Base-by-base conservation (phyloP, 768 basidiomycete genomes). In the Mycena sanguinolenta region DNA sequence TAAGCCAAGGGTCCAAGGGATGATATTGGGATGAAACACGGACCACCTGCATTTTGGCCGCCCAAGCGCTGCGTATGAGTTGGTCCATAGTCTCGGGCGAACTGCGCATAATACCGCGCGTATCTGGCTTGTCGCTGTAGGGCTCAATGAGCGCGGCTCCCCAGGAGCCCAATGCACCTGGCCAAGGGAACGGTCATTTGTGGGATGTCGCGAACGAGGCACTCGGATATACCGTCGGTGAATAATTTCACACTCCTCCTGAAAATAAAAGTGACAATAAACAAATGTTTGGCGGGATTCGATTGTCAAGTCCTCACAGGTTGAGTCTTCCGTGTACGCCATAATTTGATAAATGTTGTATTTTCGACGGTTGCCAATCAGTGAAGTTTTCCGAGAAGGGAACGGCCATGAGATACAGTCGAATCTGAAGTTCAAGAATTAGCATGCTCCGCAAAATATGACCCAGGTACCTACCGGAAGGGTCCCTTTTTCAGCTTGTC, bases 91-190 rank as follows among this genome's bases (percentile, higher is more conserved):
- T 82, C 21, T 88, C 85, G 25, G 90, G 86, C 3, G 85, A 81
- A 60, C 83, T 83, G 28, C 89, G 86, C 85, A 98, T 85, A 63
- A 95, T 83, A 1, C 97, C 97, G 12, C 77, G 84, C 28, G 88
- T 90, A 0, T 88, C 85, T 2, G 93, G 91, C 25, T 92, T 89
- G 79, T 97, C 95, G 0, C 90, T 87, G 77, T 98, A 99, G 21
- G 95, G 94, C 58, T 91, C 87, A 7, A 94, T 81, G 65, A 99
- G 85, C 0, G 97, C 96, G 0, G 97, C 96, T 9, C 97, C 97
- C 86, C 94, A 95, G 2, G 93, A 95, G 0, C 97, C 95, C 5
- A 99, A 87, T 0, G 97, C 97, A 49, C 96, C 92, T 92, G 61
- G 7, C 19, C 42, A 39, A 67, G 2, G 39, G 38, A 19, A 36